Conservation (phyloP, 208 protist species). For the Leishmania lainsoni region DNA sequence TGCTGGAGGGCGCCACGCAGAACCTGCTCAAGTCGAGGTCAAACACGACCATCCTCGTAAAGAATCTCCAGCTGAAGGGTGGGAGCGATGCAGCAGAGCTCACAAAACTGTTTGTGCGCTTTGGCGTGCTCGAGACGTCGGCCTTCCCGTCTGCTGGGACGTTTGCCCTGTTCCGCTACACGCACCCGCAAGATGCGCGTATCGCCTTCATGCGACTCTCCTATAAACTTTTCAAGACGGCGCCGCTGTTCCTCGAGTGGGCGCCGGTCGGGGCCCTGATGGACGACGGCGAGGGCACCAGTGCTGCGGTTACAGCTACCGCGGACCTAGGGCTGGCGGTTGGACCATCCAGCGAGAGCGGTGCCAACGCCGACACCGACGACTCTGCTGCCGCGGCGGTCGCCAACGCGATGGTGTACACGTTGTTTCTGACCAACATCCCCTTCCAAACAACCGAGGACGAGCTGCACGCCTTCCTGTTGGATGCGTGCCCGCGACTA, state of each 20-base stretch:
- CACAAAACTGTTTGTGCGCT: constrained; percentile 70
- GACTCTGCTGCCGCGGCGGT: constrained; percentile 2
- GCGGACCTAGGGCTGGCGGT: constrained; percentile 22
- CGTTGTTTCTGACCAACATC: constrained; percentile 90
- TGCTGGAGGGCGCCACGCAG: constrained; percentile 62
- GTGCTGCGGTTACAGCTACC: neutral
- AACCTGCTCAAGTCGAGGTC: constrained; percentile 74
- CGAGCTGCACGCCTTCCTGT: constrained; percentile 69
- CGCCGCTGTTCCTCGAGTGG: constrained; percentile 98
- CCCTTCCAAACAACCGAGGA: constrained; percentile 80
- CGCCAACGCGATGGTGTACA: constrained; percentile 43
- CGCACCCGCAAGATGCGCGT: constrained; percentile 85
- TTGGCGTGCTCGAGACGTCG: constrained; percentile 69
- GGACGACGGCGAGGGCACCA: constrained; percentile 42
- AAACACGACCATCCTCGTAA: constrained; percentile 86
- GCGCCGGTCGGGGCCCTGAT: constrained; percentile 91
- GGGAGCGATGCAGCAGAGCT: constrained; percentile 61
- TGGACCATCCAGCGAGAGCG: neutral
- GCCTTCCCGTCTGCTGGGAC: constrained; percentile 63
- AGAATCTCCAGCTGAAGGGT: constrained; percentile 64
- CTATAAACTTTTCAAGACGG: constrained; percentile 93
- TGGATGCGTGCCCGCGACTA: constrained; percentile 87
- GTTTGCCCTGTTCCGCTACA: constrained; percentile 81
- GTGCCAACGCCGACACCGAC: neutral
- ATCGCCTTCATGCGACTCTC: constrained; percentile 94